Evolutionary conservation across 495 filamentous ascomycete species (phyloP), one percentile per base, ranked within the genome.

Genomic region (Penicillium salamii): DNA sequence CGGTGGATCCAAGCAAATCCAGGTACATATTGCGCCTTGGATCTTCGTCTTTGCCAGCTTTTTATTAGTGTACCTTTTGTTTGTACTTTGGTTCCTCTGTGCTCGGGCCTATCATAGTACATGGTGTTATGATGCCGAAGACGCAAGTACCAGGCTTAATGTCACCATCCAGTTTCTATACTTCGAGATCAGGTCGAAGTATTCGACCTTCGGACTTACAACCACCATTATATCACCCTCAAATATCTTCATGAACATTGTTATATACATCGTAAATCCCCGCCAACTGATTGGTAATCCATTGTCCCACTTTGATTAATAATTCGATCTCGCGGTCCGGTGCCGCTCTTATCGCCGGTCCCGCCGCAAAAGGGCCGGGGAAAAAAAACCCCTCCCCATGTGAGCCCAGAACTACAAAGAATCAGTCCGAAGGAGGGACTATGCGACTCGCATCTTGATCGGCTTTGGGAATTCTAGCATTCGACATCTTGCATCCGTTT

Each of bases 291-390:
- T 32, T 32, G 29, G 29, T 32, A 32, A 32, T 32, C 29, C 11
- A 5, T 12, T 32, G 29, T 32, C 29, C 29, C 29, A 32, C 29
- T 32, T 12, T 32, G 29, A 32, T 32, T 32, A 32, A 13, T 32
- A 32, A 32, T 32, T 32, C 29, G 11, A 26, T 32, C 5, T 32
- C 29, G 12, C 29, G 29, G 29, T 32, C 29, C 29, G 29, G 29
- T 36, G 28, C 26, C 43, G 46, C 52, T 57, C 54, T 63, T 69
- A 66, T 66, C 63, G 49, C 59, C 54, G 64, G 64, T 64, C 66
- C 68, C 68, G 68, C 68, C 59, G 54, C 49, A 47, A 51, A 47
- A 49, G 12, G 46, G 46, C 46, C 37, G 49, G 50, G 49, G 35
- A 24, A 35, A 42, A 50, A 61, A 61, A 63, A 58, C 57, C 51